phyloP scores from a whole-genome alignment of 2,329 filamentous ascomycete species.

The Fusarium tjaetaba region DNA sequence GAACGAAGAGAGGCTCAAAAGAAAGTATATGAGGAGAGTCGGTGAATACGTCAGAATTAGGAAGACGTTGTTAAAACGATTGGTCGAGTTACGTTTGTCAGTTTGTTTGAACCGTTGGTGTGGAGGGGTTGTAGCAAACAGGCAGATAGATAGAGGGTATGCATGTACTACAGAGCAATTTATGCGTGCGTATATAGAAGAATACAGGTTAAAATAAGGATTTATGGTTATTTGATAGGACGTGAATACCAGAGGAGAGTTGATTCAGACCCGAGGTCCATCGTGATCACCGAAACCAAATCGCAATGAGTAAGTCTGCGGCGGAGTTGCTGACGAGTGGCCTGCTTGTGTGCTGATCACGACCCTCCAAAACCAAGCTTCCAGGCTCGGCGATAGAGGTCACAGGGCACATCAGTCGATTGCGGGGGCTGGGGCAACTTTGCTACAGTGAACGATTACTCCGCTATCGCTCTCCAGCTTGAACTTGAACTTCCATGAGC shows the following conservation, averaged over 20 bases:
- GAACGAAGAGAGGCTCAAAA: not conserved
- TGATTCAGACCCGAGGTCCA: slow-evolving; percentile 8
- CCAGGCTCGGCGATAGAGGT: slow-evolving; percentile 9
- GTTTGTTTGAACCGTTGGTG: not conserved
- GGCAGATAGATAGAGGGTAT: not conserved
- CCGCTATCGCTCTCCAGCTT: slow-evolving; percentile 13
- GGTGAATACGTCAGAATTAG: slow-evolving; percentile 20
- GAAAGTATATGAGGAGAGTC: not conserved
- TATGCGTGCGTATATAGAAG: not conserved
- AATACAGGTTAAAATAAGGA: not conserved
- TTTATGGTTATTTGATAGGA: not conserved
- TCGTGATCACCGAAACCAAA: slow-evolving; percentile 17
- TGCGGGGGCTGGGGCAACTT: slow-evolving; percentile 9
- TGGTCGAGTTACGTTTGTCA: slow-evolving; percentile 16
- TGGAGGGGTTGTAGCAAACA: slow-evolving; percentile 21
- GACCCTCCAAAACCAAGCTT: slow-evolving; percentile 10
- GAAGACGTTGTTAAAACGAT: slow-evolving; percentile 12
- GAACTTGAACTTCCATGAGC: not conserved
- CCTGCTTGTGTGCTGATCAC: slow-evolving; percentile 35
- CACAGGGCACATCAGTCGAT: slow-evolving; percentile 40
- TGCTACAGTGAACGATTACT: slow-evolving; percentile 2
- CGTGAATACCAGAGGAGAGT: not conserved
- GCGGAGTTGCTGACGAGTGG: slow-evolving; percentile 25
- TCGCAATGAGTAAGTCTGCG: not conserved
- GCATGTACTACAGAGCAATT: not conserved